These are phyloP conservation scores for Saccharomyces cerevisiae DNA, from an alignment of 805 yeast genomes.

Conservation along the genomic window DNA sequence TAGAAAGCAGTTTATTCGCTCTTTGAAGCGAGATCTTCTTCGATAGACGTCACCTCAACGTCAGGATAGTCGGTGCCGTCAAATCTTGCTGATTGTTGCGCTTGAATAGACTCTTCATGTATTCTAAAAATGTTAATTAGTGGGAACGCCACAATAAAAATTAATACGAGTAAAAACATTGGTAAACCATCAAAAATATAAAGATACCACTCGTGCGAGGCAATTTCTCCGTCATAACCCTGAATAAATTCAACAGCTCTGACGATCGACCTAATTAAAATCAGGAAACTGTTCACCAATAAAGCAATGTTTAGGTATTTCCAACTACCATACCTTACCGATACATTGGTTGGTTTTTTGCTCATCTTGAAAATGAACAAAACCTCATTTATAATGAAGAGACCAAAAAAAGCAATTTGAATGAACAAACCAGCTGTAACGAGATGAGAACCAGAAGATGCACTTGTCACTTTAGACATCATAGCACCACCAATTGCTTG, in stretches of 20 bases:
- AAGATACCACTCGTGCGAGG: constrained; percentile 23
- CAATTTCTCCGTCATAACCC: constrained; percentile 25
- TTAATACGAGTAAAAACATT: constrained; percentile 17
- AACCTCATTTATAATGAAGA: constrained; percentile 20
- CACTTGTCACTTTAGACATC: constrained; percentile 8
- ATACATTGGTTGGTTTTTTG: constrained; percentile 1
- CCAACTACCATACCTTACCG: constrained; percentile 8
- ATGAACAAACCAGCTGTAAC: constrained; percentile 27
- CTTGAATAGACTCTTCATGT: constrained; percentile 12
- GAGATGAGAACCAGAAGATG: constrained; percentile 16
- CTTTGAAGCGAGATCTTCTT: neutral
- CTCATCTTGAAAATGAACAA: constrained; percentile 8
- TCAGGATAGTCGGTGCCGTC: neutral
- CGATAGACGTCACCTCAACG: neutral
- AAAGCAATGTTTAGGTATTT: constrained; percentile 9
- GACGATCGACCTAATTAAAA: constrained; percentile 29
- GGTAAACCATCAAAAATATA: constrained; percentile 26
- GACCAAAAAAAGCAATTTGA: constrained; percentile 26
- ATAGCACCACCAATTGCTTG: constrained; percentile 32
- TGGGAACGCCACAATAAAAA: constrained; percentile 6
- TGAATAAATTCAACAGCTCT: constrained; percentile 28
- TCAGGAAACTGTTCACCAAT: constrained; percentile 11
- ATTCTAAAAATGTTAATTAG: constrained; percentile 10
- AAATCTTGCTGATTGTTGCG: neutral
- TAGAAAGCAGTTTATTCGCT: neutral